Conservation (phyloP, 1,284 basidiomycete species). For the Ceratobasidium papillatum region DNA sequence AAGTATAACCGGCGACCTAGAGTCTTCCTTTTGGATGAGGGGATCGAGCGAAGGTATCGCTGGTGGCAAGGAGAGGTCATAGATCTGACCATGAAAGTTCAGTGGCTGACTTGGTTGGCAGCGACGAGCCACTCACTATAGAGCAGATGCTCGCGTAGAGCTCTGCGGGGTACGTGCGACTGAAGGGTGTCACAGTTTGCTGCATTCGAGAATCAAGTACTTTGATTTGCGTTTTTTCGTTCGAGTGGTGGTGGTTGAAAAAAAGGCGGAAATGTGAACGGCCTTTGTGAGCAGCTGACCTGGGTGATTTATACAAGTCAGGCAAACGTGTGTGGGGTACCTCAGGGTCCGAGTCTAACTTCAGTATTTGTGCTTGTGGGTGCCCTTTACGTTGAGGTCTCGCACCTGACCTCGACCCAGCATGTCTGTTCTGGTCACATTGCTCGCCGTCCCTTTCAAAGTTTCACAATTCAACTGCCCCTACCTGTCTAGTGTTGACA, state of each 20-base stretch:
- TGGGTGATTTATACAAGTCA: slow-evolving; percentile 7
- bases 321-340: slow-evolving; percentile 16
- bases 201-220: slow-evolving; percentile 22
- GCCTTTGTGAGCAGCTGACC: slow-evolving; percentile 18
- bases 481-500: not conserved
- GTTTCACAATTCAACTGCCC: slow-evolving; percentile 10
- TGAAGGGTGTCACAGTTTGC: not conserved
- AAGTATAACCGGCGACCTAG: slow-evolving; percentile 61
- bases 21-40: slow-evolving; percentile 58
- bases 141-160: slow-evolving; percentile 31
- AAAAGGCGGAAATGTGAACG: not conserved
- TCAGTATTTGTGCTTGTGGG: not conserved
- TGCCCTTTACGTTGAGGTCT: slow-evolving; percentile 19
- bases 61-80: slow-evolving; percentile 66
- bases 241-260: not conserved
- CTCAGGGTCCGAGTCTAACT: slow-evolving; percentile 23
- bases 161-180: slow-evolving; percentile 19
- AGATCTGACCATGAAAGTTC: slow-evolving; percentile 52
- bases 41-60: slow-evolving; percentile 72
- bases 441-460: not conserved
- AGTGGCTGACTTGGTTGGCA: not conserved
- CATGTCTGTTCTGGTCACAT: slow-evolving; percentile 4
- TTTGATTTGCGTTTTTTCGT: not conserved
- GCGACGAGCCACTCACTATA: not conserved
- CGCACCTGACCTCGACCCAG: slow-evolving; percentile 33